These are phyloP conservation scores for Penicillium steckii DNA, from an alignment of 495 filamentous ascomycete genomes.

Conservation along the genomic window DNA sequence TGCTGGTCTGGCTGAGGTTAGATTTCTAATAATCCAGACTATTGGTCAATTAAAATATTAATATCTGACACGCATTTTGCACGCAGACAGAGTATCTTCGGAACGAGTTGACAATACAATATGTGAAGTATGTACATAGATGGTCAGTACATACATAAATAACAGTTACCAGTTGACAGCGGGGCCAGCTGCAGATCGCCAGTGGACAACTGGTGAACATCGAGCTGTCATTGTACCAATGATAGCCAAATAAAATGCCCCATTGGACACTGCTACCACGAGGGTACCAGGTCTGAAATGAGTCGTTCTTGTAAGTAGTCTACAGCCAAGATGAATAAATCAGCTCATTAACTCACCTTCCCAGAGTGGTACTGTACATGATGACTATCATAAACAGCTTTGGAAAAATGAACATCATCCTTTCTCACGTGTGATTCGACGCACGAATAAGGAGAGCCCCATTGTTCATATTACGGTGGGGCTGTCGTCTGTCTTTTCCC, in stretches of 20 bases:
- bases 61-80: background rate
- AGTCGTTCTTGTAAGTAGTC: background rate
- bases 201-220: conserved; percentile 3
- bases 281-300: background rate
- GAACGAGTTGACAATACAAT: background rate
- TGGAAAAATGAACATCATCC: no score
- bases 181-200: conserved; percentile 1
- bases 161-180: background rate
- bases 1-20: background rate
- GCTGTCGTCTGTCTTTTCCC: conserved; percentile 17
- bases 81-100: background rate
- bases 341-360: background rate
- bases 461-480: conserved; percentile 19
- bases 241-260: background rate
- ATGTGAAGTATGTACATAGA: conserved; percentile 1
- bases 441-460: conserved; percentile 16
- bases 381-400: no score
- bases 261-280: background rate
- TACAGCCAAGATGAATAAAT: background rate
- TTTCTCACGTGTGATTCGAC: conserved; percentile 11
- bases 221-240: conserved; percentile 8
- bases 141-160: no score
- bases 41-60: background rate
- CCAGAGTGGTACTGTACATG: background rate
- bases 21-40: background rate